These are phyloP conservation scores for Blastocystis sp. DNA, from an alignment of 352 stramenopile genomes.

Conservation along the genomic window DNA sequence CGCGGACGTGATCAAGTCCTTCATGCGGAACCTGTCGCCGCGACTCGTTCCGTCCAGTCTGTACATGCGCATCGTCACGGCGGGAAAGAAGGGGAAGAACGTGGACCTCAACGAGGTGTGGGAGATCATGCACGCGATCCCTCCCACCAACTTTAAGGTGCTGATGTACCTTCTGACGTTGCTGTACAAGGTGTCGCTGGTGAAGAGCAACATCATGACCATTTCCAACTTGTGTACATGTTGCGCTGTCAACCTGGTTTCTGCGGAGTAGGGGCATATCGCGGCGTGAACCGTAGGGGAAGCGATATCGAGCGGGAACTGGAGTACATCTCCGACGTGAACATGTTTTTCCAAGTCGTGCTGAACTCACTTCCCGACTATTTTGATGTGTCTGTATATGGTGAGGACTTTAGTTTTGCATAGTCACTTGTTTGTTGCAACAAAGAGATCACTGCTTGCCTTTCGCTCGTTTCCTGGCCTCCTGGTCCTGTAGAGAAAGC, in stretches of 20 bases:
- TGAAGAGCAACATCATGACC: conserved; percentile 15
- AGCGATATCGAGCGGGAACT: too few species aligned
- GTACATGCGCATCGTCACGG: not conserved
- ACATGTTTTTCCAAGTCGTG: not conserved
- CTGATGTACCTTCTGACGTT: conserved; percentile 31
- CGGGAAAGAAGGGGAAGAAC: not conserved
- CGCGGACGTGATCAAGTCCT: conserved; percentile 10
- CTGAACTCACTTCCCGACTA: not conserved
- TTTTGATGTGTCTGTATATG: conserved; percentile 29
- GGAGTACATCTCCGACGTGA: not conserved
- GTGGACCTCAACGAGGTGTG: not conserved
- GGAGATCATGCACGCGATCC: not conserved
- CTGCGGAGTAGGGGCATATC: not conserved
- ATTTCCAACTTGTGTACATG: not conserved
- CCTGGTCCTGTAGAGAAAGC: not conserved
- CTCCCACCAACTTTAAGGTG: not conserved
- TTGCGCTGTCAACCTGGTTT: not conserved
- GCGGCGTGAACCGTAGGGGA: too few species aligned
- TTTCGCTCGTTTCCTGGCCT: not conserved
- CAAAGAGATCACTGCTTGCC: not conserved
- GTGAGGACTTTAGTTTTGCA: conserved; percentile 13
- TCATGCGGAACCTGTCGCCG: not conserved
- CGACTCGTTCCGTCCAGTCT: not conserved
- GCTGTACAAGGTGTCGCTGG: not conserved
- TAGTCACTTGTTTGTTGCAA: conserved; percentile 18